Evolutionary conservation across 192 early-diverging fungal genomes (phyloP), one percentile per base, ranked within the genome.

Genomic region (Podochytrium sp.): DNA sequence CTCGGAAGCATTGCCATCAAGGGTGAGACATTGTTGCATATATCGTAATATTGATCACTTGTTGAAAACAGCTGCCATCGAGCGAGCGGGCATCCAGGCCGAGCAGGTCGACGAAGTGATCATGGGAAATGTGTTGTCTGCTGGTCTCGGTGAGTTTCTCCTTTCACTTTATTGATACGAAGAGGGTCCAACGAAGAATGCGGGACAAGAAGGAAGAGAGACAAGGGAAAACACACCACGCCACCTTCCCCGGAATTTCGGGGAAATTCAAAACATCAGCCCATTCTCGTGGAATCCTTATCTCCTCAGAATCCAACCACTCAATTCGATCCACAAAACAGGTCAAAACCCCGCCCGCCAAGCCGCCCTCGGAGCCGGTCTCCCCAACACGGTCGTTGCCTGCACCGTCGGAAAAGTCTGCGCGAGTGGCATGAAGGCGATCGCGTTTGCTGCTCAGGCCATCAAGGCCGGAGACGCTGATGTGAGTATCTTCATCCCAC

Each of bases 331-430:
- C 18, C 6, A 0, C 2, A 61, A 29, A 10, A 43, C 47, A 73
- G 71, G 95, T 58, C 96, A 98, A 81, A 91, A 95, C 56, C 96
- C 97, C 25, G 93, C 97, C 20, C 92, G 96, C 23, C 97, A 98
- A 84, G 97, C 91, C 55, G 90, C 92, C 51, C 79, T 99, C 16
- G 92, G 89, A 68, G 95, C 97, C 38, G 95, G 93, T 27, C 86
- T 92, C 63, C 90, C 90, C 59, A 83, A 90, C 66, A 88, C 90
- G 14, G 95, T 93, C 25, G 92, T 93, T 47, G 93, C 92, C 55
- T 96, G 95, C 4, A 96, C 98, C 62, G 90, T 99, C 78, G 98
- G 98, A 85, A 98, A 98, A 82, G 98, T 99, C 18, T 99, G 98
- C 80, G 96, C 95, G 14, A 96, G 95, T 2, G 98, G 94, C 33